phyloP scores from a whole-genome alignment of 208 protist species.

The Trypanosomatidae sp. region DNA sequence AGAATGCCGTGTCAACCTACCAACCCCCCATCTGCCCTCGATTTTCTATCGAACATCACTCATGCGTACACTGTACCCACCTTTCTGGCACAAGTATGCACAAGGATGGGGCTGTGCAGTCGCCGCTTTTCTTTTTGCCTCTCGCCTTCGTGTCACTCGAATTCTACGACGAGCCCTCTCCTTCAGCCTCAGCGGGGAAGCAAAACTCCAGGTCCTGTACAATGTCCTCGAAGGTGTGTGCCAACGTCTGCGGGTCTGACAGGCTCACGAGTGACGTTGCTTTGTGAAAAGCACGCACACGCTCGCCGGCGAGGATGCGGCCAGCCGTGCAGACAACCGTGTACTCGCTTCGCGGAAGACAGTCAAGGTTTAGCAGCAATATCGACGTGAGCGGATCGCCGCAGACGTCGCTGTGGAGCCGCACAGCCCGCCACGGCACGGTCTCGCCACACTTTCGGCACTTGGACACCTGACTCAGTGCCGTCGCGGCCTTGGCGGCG shows the following conservation, averaged over 20 bases:
- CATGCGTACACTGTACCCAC: neutral
- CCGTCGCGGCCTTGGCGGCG: neutral
- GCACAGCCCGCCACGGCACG: constrained; percentile 35
- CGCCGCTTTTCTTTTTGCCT: neutral
- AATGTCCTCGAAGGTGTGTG: constrained; percentile 75
- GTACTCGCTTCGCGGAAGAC: constrained; percentile 66
- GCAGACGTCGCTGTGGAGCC: constrained; percentile 63
- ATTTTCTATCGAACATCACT: neutral
- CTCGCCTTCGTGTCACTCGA: neutral
- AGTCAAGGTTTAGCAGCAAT: constrained; percentile 56
- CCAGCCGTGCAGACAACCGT: constrained; percentile 50
- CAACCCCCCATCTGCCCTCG: neutral
- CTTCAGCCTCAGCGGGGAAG: constrained; percentile 16
- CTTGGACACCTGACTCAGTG: constrained; percentile 21
- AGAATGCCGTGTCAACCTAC: neutral
- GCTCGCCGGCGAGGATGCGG: constrained; percentile 34
- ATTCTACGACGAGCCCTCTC: constrained; percentile 2
- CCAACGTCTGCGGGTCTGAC: constrained; percentile 79
- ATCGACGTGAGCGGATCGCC: constrained; percentile 56
- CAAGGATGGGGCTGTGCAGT: neutral
- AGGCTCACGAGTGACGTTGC: constrained; percentile 72
- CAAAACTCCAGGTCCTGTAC: constrained; percentile 73
- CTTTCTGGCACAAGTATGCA: neutral
- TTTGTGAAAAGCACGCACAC: constrained; percentile 30
- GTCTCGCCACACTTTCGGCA: constrained; percentile 66